Base-by-base conservation (phyloP, 2,329 filamentous ascomycete species). In the Botryotinia calthae region DNA sequence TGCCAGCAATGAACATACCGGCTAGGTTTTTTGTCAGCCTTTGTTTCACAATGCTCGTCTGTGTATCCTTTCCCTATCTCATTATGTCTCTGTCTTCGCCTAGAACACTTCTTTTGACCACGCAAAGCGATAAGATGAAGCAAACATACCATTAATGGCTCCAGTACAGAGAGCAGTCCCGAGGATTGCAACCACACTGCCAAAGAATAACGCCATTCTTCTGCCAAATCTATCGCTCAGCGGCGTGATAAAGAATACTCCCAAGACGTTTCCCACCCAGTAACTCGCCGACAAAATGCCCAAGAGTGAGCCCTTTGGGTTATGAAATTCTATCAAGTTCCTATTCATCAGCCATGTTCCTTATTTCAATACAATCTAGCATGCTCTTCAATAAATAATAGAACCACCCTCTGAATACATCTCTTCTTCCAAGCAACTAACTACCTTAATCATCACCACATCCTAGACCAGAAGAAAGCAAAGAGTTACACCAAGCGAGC, bases 181-280 rank as follows among this genome's bases (percentile, higher is more conserved):
- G 20, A 73, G 44, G 37, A 73, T 67, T 40, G 46, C 65, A 44
- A 73, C 58, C 20, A 70, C 20, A 64, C 71, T 73, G 25, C 66
- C 66, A 46, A 63, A 73, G 44, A 73, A 70, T 46, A 73, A 64
- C 10, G 71, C 66, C 37, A 70, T 63, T 18, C 66, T 70, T 14
- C 71, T 54, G 6, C 71, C 66, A 54, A 62, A 73, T n/a, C 65
- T 51, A 64, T 72, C 65, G 28, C 63, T 61, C n/a, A 74, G 20
- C 20, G 72, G 75, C 10, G 74, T 74, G 28, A 76, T 73, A 34
- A 76, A 75, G 42, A 75, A 68, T n/a, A 74, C 73, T 18, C 74
- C 73, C n/a, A 76, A 56, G 1, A 76, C 71, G 72, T 75, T 75
- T n/a, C 74, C 74, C 44, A 76, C 73, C 74, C 71, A 75, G 31